Evolutionary conservation across 176 grass and related monocot species (phyloP), one percentile per base, ranked within the genome.

Genomic region (Canna indica): DNA sequence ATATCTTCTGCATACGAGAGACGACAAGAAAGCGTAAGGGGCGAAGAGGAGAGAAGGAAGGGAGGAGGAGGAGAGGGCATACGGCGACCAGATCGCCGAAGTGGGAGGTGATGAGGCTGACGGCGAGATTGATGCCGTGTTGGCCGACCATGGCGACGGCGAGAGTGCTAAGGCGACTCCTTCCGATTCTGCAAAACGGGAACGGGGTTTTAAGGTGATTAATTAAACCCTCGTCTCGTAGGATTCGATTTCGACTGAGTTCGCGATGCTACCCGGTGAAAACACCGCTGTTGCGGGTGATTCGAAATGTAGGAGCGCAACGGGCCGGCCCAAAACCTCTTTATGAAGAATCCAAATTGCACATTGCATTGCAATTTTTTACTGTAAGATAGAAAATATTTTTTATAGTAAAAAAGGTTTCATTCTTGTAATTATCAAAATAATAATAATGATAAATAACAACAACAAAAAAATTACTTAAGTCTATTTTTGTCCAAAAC

Each of bases 11-110:
- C 36, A 42, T 3, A 10, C 60, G 15, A 60, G 36, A n/a, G 83
- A 75, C 71, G 59, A 35, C 24, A 22, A 41, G 8, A 35, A 15
- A 24, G 4, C 64, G 14, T 25, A 10, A 10, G 34, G 22, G 35
- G 46, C 9, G 18, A 48, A 59, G 60, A 20, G 18, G 17, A 11
- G 16, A 46, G 75, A 20, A 74, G 48, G 15, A 60, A 59, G 17
- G 18, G 52, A 61, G 16, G 11, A 60, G 29, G 39, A 59, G 11
- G 38, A 20, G 56, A 42, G 26, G 27, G 13, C 82, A 72, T 87
- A 97, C 82, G 13, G 94, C 73, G 50, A 97, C 89, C 11, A 78
- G 46, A 59, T 83, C 59, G 4, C 86, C 89, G 31, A 97, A 92
- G 82, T 93, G 89, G 36, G 88, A 67, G 47, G 86, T 79, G 77